Evolutionary conservation across 768 basidiomycete species (phyloP).

Genomic region (Austroboletus festivus): DNA sequence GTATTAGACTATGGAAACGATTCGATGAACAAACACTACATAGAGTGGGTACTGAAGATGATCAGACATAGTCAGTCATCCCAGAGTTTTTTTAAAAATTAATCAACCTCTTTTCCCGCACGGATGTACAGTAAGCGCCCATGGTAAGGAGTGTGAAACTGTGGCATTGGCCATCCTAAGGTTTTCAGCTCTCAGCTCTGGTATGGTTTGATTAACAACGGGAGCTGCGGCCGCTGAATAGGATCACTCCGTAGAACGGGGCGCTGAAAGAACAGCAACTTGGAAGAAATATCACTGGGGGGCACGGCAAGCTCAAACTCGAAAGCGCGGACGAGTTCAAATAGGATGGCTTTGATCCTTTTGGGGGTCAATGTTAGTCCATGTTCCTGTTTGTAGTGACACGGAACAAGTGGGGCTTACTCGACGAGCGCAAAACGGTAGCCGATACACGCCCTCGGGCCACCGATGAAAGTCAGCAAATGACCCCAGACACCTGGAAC

Average conservation of each 20-base stretch:
- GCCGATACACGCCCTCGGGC: not conserved
- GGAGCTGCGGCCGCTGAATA: not conserved
- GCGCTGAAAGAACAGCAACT: not conserved
- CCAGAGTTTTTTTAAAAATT: too few relatives aligned
- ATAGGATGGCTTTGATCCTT: not conserved
- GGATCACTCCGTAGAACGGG: not conserved
- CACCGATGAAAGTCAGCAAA: not conserved
- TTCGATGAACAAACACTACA: too few relatives aligned
- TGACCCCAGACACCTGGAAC: conserved; percentile 1
- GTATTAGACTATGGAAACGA: too few relatives aligned
- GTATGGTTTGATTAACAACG: too few relatives aligned
- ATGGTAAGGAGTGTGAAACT: too few relatives aligned
- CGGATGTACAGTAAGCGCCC: too few relatives aligned
- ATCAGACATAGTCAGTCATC: too few relatives aligned
- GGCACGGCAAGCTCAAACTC: not conserved
- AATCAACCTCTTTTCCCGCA: too few relatives aligned
- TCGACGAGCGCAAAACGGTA: not conserved
- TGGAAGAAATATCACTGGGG: not conserved
- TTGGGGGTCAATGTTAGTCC: not conserved
- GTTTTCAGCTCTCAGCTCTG: too few relatives aligned
- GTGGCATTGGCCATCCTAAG: too few relatives aligned
- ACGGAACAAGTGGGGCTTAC: not conserved
- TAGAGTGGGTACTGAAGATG: too few relatives aligned
- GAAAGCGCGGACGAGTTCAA: not conserved
- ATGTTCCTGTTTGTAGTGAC: not conserved